phyloP scores from a whole-genome alignment of 2,329 filamentous ascomycete genomes.

The Scytalidium sp. region DNA sequence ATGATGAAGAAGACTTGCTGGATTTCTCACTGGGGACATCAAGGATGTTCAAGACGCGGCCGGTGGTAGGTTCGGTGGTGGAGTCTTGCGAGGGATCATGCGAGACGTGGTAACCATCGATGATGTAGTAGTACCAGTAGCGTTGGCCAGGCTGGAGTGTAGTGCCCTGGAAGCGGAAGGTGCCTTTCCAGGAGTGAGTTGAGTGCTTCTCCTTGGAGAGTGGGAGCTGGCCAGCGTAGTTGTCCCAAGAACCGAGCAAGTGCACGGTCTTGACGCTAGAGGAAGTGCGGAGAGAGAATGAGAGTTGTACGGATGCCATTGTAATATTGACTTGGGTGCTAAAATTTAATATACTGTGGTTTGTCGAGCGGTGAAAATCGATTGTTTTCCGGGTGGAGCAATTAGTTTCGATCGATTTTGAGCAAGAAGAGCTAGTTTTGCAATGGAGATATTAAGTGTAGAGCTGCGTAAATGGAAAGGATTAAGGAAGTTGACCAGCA shows the following conservation, averaged over 20 bases:
- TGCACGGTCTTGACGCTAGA: constrained; percentile 97
- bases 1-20: constrained; percentile 38
- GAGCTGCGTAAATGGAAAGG: constrained; percentile 52
- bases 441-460: constrained; percentile 15
- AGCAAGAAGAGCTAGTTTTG: constrained; percentile 35
- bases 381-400: constrained; percentile 27
- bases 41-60: constrained; percentile 95
- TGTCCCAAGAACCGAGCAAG: constrained; percentile 94
- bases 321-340: constrained; percentile 41
- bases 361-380: constrained; percentile 4
- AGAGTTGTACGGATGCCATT: constrained; percentile 92
- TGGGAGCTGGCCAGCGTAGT: constrained; percentile 90
- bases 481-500: constrained; percentile 54
- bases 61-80: constrained; percentile 92
- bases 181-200: constrained; percentile 91
- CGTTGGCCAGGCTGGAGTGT: constrained; percentile 85
- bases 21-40: constrained; percentile 68
- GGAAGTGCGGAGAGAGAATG: constrained; percentile 94
- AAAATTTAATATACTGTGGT: constrained; percentile 28
- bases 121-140: constrained; percentile 99
- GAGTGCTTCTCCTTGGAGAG: constrained; percentile 83
- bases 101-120: constrained; percentile 96
- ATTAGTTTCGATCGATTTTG: constrained; percentile 32
- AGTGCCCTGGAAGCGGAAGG: constrained; percentile 88
- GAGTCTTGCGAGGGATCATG: constrained; percentile 90